Conservation (phyloP, 306 rosid species). For the Lagenaria siceraria region DNA sequence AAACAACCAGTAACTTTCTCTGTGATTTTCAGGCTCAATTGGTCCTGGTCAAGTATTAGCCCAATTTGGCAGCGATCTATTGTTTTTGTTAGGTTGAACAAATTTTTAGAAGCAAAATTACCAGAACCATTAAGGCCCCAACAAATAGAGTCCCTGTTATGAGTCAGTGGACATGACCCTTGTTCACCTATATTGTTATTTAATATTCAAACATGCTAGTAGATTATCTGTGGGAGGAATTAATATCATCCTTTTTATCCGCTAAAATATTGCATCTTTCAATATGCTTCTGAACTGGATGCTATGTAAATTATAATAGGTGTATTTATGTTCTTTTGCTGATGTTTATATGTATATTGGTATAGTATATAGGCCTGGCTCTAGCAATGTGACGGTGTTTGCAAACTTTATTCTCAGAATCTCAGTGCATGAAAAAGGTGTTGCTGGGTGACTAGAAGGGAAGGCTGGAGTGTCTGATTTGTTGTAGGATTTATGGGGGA, state of each 20-base stretch:
- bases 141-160: neutral
- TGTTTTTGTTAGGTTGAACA: neutral
- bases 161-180: neutral
- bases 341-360: neutral
- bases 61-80: neutral
- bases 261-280: neutral
- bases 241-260: neutral
- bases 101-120: neutral
- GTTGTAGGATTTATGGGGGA: too few species aligned
- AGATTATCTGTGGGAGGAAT: neutral
- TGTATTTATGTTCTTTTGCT: neutral
- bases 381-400: neutral
- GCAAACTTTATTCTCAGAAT: neutral
- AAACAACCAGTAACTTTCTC: too few species aligned
- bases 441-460: neutral
- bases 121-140: neutral
- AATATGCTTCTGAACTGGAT: neutral
- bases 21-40: too few species aligned
- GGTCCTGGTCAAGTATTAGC: too few species aligned
- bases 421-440: neutral
- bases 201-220: neutral
- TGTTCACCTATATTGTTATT: neutral
- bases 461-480: neutral
- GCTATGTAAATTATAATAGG: neutral
- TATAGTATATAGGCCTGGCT: neutral